Base-by-base conservation (phyloP, 768 basidiomycete genomes). In the Suillus alpinus region DNA sequence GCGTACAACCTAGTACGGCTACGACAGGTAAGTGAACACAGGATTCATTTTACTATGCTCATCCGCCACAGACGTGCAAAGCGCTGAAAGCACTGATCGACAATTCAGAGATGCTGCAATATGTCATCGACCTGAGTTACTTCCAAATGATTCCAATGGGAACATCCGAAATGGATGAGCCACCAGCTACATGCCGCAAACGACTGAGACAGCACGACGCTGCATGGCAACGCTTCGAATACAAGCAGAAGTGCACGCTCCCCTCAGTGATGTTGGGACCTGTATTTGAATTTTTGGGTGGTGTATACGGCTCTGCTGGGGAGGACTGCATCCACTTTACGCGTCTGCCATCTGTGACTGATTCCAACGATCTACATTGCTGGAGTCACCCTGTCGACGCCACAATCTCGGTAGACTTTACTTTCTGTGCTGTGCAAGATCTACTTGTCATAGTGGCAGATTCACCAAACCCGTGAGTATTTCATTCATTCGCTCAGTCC, bases 361-460 rank as follows among this genome's bases (percentile, higher is more conserved):
- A 49, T 18, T 49, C 9, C 5, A 10, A 31, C 6, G 47, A 31
- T 31, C 9, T 31, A 18, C 16, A 49, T 49, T 49, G 9, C 39
- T 83, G 82, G 82, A 79, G 77, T 1, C 80, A 83, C 62, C 52
- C 68, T 29, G 79, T 81, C 71, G 70, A 68, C 13, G 77, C 78
- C 39, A 56, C 80, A 23, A 76, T 72, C 47, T 77, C 83, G 59
- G 75, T 83, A 29, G 83, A 86, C 63, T 84, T 85, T 56, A 83
- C 83, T 0, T 83, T 85, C 78, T 83, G 83, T 70, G 82, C 81
- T 12, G 73, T 77, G 5, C 82, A 83, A 69, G 82, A 85, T 68
- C 67, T 86, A 4, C 72, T 85, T 16, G 80, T 83, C 13, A 77
- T 86, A 13, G 78, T 85, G 16, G 74, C 78, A 70, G 80, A 12